Evolutionary conservation across 106 monocot species (phyloP).

Genomic region (Acanthochlamys bracteata): DNA sequence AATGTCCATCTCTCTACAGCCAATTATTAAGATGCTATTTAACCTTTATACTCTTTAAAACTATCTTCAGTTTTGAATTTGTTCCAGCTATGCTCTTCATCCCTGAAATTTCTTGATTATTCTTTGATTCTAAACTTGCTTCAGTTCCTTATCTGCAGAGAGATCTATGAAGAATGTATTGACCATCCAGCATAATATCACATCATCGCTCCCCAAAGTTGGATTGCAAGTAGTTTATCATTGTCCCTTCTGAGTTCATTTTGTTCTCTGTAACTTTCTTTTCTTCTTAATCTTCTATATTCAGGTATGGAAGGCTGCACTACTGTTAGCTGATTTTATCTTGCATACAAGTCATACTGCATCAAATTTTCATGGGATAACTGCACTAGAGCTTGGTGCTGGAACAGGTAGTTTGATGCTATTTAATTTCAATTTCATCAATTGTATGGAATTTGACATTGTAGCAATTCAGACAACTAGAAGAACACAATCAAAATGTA

Average conservation of each 20-base stretch:
- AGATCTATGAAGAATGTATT: slow-evolving; percentile 24
- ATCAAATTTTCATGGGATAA: slow-evolving; percentile 48
- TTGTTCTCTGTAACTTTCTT: slow-evolving; percentile 1
- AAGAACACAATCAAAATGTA: too few relatives aligned
- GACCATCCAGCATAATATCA: slow-evolving; percentile 70
- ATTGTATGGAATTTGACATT: too few relatives aligned
- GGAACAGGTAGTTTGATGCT: slow-evolving; percentile 63
- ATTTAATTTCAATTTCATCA: too few relatives aligned
- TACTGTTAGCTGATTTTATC: slow-evolving; percentile 68
- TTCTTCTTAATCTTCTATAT: slow-evolving; percentile 1
- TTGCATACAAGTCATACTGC: slow-evolving; percentile 61
- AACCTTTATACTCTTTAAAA: too few relatives aligned
- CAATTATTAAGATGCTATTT: too few relatives aligned
- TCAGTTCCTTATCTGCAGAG: slow-evolving; percentile 25
- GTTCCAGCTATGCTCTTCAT: too few relatives aligned
- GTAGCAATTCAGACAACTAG: too few relatives aligned
- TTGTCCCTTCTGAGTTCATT: too few relatives aligned
- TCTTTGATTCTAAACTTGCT: too few relatives aligned
- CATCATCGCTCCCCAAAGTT: slow-evolving; percentile 66
- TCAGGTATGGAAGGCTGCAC: slow-evolving; percentile 89
- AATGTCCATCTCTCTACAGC: too few relatives aligned
- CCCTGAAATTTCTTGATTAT: too few relatives aligned
- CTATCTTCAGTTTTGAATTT: too few relatives aligned
- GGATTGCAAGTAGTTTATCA: slow-evolving; percentile 96
- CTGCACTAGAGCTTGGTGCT: slow-evolving; percentile 81